These are phyloP conservation scores for Solanum medicagineum DNA, from an alignment of 257 asterid genomes.

Conservation along the genomic window DNA sequence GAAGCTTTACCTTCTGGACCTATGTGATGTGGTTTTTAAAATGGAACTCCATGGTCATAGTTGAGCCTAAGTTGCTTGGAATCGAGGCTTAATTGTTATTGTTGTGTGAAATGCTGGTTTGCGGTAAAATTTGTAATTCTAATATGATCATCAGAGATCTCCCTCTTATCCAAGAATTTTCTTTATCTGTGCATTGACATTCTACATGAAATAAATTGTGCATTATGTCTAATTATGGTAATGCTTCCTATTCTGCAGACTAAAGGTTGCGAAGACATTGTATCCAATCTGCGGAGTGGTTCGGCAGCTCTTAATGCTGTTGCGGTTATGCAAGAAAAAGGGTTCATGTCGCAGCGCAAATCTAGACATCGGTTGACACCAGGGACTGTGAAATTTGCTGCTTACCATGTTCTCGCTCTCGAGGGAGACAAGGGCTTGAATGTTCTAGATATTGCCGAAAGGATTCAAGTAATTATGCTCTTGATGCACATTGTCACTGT, in stretches of 20 bases:
- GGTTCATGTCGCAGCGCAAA: constrained; percentile 61
- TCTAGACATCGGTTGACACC: constrained; percentile 96
- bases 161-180: neutral
- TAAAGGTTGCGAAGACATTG: constrained; percentile 85
- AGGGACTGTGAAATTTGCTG: constrained; percentile 99
- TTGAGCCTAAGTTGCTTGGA: neutral
- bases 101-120: neutral
- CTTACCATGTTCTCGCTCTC: constrained; percentile 97
- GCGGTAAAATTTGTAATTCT: neutral
- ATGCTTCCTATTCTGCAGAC: constrained; percentile 26
- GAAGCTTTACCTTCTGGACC: neutral
- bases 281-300: constrained; percentile 82
- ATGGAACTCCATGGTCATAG: neutral
- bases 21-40: neutral
- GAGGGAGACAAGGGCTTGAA: constrained; percentile 95
- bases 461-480: constrained; percentile 65
- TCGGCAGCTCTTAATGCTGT: constrained; percentile 90
- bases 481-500: neutral
- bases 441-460: constrained; percentile 90
- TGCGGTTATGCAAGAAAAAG: constrained; percentile 92
- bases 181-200: neutral
- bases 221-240: neutral
- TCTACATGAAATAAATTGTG: neutral
- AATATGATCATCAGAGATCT: neutral
- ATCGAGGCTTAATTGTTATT: neutral